These are phyloP conservation scores for Penicillium canariense DNA, from an alignment of 495 filamentous ascomycete species.

Conservation along the genomic window DNA sequence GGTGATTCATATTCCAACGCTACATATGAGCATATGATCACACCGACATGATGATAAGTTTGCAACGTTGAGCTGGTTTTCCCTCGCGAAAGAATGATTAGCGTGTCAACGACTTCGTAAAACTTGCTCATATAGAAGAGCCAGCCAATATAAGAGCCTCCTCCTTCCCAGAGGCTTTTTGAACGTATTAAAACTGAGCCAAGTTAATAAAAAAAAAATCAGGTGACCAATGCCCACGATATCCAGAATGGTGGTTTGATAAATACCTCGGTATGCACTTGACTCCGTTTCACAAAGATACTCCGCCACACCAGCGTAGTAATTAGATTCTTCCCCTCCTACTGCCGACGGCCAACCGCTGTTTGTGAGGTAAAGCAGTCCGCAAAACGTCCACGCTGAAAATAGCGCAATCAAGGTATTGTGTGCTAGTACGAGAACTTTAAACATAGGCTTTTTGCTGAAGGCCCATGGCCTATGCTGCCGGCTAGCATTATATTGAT, in stretches of 20 bases:
- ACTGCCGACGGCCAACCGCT: neutral
- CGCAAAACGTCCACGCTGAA: constrained; percentile 15
- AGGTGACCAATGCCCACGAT: neutral
- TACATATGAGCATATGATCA: constrained; percentile 63
- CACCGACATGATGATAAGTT: constrained; percentile 86
- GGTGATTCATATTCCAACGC: constrained; percentile 16
- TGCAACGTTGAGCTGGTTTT: constrained; percentile 77
- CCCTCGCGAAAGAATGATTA: constrained; percentile 82
- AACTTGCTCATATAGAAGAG: constrained; percentile 91
- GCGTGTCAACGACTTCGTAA: constrained; percentile 84
- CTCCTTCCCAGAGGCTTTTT: constrained; percentile 3
- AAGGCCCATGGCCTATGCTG: constrained; percentile 16
- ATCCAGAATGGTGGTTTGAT: neutral
- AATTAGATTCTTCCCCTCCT: neutral
- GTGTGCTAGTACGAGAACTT: constrained; percentile 7
- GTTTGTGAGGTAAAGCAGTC: neutral
- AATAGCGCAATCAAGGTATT: constrained; percentile 11
- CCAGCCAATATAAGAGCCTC: constrained; percentile 55
- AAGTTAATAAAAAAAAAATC: neutral
- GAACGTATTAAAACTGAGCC: constrained; percentile 1
- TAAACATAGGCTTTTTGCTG: constrained; percentile 10
- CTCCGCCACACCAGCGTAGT: constrained; percentile 10
- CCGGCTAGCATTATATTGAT: constrained; percentile 13
- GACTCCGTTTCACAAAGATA: constrained; percentile 12
- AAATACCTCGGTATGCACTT: constrained; percentile 10